These are phyloP conservation scores for Rhododendron ferrugineum DNA, from an alignment of 148 eudicot genomes.

Conservation along the genomic window DNA sequence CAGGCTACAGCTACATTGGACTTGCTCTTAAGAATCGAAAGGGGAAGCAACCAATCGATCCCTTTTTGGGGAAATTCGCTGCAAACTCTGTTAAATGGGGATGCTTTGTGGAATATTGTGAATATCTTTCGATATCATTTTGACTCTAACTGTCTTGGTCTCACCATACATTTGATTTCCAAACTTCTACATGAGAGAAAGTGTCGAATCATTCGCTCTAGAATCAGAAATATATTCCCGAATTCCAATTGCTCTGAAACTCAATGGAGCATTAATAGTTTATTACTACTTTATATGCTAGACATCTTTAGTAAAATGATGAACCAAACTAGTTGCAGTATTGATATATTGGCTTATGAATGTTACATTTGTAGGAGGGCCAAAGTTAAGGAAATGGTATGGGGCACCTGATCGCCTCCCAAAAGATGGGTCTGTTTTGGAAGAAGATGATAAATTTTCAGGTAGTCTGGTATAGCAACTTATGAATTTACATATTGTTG, in stretches of 20 bases:
- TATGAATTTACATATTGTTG: not conserved
- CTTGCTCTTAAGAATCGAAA: not conserved
- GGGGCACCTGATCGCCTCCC: constrained; percentile 86
- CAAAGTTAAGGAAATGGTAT: constrained; percentile 95
- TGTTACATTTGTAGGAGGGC: constrained; percentile 58
- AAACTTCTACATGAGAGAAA: not conserved
- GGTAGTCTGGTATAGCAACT: constrained; percentile 19
- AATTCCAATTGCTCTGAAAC: not conserved
- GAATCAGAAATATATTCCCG: not conserved
- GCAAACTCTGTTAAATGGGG: not conserved
- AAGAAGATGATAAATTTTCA: constrained; percentile 38
- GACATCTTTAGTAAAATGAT: not conserved
- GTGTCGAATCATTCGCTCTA: not conserved
- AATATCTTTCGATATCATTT: not conserved
- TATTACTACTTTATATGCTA: not conserved
- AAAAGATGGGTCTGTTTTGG: constrained; percentile 48
- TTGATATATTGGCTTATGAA: not conserved
- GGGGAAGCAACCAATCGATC: not conserved
- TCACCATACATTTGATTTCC: not conserved
- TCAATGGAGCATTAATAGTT: not conserved
- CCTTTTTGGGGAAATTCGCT: not conserved
- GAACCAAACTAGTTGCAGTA: not conserved
- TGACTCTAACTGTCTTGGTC: not conserved
- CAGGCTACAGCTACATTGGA: not conserved
- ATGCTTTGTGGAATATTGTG: not conserved